Base-by-base conservation (phyloP, 441 rosid genomes). In the Brassica hybrid region DNA sequence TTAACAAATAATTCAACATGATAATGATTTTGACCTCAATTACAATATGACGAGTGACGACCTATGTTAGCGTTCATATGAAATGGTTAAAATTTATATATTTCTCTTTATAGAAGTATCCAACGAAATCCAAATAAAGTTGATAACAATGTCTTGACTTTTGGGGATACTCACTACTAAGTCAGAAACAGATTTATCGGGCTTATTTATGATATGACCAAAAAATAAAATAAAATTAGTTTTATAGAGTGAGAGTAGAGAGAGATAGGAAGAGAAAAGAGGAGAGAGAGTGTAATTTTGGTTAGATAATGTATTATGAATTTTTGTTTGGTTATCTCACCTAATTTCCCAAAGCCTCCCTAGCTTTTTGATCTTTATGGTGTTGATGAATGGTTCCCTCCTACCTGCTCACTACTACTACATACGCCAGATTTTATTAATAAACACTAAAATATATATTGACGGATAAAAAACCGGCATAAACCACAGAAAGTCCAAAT, bases 101-200 rank as follows among this genome's bases (percentile, higher is more conserved):
- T 23, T 52, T 60, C 19, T 1, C 54, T 54, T 17, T 19, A 19
- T 54, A 17, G 58, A 56, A 7, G 58, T 12, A 38, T 13, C 59
- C 59, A 76, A 70, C 72, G 38, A 77, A 72, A 65, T 75, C 67
- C 38, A 65, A 38, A 71, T 65, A 71, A 77, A 77, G 76, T 45
- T 77, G 72, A 77, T 65, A 65, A 58, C 67, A 58, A 41, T 63
- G 62, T 71, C 62, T 71, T 77, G 80, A 77, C 62, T 71, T 77
- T 58, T 12, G 13, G 12, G 25, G 19, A 27, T 77, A 60, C 41
- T 63, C 63, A 54, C 65, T 61, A 14, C 56, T 65, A 38, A 65
- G 58, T 65, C 34, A 65, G 61, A 65, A 41, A 11, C 30, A 71
- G 18, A 36, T 13, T n/a, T 69, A 25, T 57, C 76, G 21, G 21